Percentiles rank a stretch among this genome's conserved stretches.
phyloP scores from a whole-genome alignment of 2,329 filamentous ascomycete species.

The Paecilomyces variotii region DNA sequence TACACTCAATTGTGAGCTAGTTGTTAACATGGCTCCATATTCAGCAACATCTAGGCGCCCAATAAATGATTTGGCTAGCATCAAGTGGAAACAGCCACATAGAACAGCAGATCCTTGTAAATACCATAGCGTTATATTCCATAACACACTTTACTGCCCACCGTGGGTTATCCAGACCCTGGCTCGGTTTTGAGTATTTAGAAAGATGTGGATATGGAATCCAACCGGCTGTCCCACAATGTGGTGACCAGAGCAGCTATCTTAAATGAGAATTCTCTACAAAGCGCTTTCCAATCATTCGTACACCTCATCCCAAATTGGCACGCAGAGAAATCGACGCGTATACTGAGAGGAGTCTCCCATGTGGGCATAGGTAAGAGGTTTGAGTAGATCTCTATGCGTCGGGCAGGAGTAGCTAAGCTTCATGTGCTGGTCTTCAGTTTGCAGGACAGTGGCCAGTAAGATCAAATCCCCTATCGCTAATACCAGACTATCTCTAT shows the following conservation, averaged over 20 bases:
- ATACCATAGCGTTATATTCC: no score
- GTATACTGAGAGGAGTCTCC: neutral
- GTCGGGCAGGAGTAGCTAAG: neutral
- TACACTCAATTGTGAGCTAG: neutral
- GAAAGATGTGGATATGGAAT: no score
- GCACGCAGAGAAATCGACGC: neutral
- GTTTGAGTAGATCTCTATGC: neutral
- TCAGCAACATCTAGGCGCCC: neutral
- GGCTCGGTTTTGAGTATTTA: no score
- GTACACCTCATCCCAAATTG: neutral
- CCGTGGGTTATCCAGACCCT: no score
- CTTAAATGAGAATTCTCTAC: no score
- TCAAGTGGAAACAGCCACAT: no score
- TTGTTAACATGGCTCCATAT: neutral
- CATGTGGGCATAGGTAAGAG: neutral
- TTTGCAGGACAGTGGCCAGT: neutral
- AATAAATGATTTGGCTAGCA: neutral
- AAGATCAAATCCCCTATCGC: neutral
- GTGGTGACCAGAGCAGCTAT: no score
- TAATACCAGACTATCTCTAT: neutral
- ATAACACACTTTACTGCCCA: no score
- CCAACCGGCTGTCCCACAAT: no score
- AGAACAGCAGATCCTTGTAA: no score
- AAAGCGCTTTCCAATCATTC: no score
- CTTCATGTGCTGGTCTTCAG: neutral